Evolutionary conservation across 129 eudicot genomes (phyloP), one percentile per base, ranked within the genome.

Genomic region (sunflower (Helianthus annuus)): DNA sequence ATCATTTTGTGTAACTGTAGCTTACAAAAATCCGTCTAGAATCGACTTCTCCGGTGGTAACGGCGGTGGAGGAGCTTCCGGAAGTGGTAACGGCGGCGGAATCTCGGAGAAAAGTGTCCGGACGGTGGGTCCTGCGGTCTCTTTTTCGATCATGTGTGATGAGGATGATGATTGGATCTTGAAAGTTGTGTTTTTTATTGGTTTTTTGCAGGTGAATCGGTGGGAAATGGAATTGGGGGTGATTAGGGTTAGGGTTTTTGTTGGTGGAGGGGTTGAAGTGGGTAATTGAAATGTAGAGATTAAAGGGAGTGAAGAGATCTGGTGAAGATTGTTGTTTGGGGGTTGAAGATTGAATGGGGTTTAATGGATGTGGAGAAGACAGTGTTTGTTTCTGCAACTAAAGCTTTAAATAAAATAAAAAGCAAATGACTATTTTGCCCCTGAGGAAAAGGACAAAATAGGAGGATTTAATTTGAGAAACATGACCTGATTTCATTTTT

Each of bases 121-220:
- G 99, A 0, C 86, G 84, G 73, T 90, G 81, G 11, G 80, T 16
- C 71, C 96, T 4, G 89, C 81, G 14, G 69, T 73, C 55, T 94
- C 99, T 78, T 94, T 94, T 44, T 90, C 99, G 36, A 94, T 90
- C 88, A 91, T 85, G 11, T 57, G 79, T 6, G 85, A 76, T 13
- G 89, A 78, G 13, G 94, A 79, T 10, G 32, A 27, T 81, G 80
- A 6, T 80, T 64, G 22, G 10, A 27, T 27, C 32, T 27, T 60
- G 66, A 15, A 65, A 6, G 38, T 5, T 69, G 69, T 5, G 46
- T 5, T 32, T 5, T 32, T 48, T 60, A 45, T 67, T 39, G 54
- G 74, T 45, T 57, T 80, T 64, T 27, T 80, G 55, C 63, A 68
- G 24, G 15, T 64, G 53, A 46, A 62, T 32, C 3, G 36, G 36